A percentile compares a stretch with the other conserved stretches of the same genome.
phyloP scores from a whole-genome alignment of 805 yeast species.

The Tetrapisispora taiwanensis region DNA sequence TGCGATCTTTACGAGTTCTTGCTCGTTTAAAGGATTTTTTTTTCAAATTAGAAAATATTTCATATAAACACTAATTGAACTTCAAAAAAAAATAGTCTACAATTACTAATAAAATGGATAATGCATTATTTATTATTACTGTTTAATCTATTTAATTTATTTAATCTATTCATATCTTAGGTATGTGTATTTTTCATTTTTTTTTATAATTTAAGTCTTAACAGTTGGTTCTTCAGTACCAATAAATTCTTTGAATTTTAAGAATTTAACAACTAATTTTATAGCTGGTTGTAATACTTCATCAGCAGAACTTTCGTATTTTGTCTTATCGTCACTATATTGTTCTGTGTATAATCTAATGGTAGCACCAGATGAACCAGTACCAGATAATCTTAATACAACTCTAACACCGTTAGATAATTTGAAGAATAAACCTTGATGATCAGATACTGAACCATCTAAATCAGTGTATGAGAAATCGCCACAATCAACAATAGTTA shows the following conservation, averaged over 20 bases:
- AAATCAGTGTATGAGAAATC: constrained; percentile 90
- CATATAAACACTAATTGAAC: too few species aligned
- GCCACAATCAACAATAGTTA: constrained; percentile 62
- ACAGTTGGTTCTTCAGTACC: constrained; percentile 88
- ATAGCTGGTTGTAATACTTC: constrained; percentile 60
- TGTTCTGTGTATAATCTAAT: constrained; percentile 86
- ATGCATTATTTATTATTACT: too few species aligned
- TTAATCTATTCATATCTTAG: too few species aligned
- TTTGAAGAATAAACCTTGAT: constrained; percentile 85
- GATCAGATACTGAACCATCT: constrained; percentile 79
- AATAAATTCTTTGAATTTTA: constrained; percentile 61
- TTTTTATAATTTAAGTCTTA: constrained; percentile 40
- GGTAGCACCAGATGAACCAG: constrained; percentile 97
- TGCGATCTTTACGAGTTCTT: too few species aligned
- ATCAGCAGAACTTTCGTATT: constrained; percentile 46
- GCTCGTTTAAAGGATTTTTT: too few species aligned
- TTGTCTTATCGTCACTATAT: constrained; percentile 52
- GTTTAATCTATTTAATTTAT: too few species aligned
- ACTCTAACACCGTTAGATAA: constrained; percentile 76
- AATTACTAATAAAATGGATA: too few species aligned
- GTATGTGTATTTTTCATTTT: not conserved
- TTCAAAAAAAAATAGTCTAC: too few species aligned
- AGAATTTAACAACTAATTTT: constrained; percentile 49
- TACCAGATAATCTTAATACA: constrained; percentile 86
- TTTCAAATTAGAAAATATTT: too few species aligned